Evolutionary conservation across 257 asterid species (phyloP).

Genomic region (Verbascum thapsus): DNA sequence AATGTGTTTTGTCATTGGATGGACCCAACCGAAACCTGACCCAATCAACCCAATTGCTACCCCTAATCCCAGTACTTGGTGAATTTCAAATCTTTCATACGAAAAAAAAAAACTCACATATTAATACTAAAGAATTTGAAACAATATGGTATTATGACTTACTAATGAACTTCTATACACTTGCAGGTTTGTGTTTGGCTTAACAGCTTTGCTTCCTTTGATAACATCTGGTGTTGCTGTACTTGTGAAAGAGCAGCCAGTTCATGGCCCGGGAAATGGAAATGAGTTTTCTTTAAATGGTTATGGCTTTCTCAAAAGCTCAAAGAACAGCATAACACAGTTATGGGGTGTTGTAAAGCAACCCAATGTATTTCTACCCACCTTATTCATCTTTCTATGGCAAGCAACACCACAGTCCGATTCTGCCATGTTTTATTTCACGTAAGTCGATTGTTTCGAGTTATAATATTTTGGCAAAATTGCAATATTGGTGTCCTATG

Average conservation of each 20-base stretch:
- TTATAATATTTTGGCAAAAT: not conserved
- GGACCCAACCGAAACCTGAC: too few species aligned
- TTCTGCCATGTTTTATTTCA: slow-evolving; percentile 92
- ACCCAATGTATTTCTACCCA: slow-evolving; percentile 78
- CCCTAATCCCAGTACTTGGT: too few species aligned
- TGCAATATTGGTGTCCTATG: too few species aligned
- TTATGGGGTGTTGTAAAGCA: slow-evolving; percentile 74
- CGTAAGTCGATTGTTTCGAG: slow-evolving; percentile 49
- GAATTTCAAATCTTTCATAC: too few species aligned
- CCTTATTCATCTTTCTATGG: slow-evolving; percentile 82
- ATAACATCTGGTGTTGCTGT: slow-evolving; percentile 87
- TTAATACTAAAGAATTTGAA: too few species aligned
- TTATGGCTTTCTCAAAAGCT: slow-evolving; percentile 60
- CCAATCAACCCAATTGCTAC: too few species aligned
- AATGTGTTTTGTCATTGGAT: too few species aligned
- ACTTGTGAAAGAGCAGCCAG: slow-evolving; percentile 80
- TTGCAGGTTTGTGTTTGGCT: slow-evolving; percentile 86
- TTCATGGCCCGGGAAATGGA: slow-evolving; percentile 42
- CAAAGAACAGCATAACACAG: slow-evolving; percentile 56
- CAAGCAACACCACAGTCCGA: slow-evolving; percentile 94
- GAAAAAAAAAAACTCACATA: too few species aligned
- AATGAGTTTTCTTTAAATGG: slow-evolving; percentile 33
- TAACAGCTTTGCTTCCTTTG: slow-evolving; percentile 86
- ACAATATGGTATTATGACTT: slow-evolving; percentile 18
- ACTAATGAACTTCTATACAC: slow-evolving; percentile 20